Conservation (phyloP, 2,329 filamentous ascomycete genomes). For the Gaeumannomyces sp. region DNA sequence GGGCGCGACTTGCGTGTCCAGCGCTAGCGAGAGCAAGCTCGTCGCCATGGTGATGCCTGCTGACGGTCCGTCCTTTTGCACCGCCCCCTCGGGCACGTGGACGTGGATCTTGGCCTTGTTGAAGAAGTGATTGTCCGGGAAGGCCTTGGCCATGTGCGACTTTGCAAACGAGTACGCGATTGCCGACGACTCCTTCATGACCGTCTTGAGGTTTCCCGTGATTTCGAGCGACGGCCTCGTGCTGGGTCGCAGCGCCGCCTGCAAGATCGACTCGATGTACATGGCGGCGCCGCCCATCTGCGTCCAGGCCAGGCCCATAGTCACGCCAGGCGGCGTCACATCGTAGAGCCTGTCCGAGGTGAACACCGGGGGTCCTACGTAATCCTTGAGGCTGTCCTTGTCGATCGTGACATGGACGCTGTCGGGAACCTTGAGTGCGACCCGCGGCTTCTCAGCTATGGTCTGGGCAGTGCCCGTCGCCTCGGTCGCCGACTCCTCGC, state of each 20-base stretch:
- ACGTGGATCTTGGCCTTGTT: conserved; percentile 92
- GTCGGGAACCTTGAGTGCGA: conserved; percentile 77
- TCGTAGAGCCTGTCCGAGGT: conserved; percentile 95
- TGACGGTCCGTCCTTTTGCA: conserved; percentile 87
- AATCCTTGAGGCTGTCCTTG: conserved; percentile 90
- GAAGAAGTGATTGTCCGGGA: conserved; percentile 90
- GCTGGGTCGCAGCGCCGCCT: conserved; percentile 67
- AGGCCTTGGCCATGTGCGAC: conserved; percentile 75
- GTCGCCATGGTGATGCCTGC: conserved; percentile 99
- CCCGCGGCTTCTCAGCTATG: conserved; percentile 63
- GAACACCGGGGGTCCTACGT: conserved; percentile 92
- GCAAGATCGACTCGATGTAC: conserved; percentile 94
- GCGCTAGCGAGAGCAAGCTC: conserved; percentile 75
- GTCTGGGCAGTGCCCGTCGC: conserved; percentile 32
- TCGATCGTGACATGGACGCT: conserved; percentile 78
- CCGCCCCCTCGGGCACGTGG: conserved; percentile 93
- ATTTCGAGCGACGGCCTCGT: conserved; percentile 79
- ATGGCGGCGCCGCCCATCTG: conserved; percentile 93
- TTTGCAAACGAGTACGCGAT: conserved; percentile 98
- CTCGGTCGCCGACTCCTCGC: conserved; percentile 19
- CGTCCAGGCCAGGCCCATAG: conserved; percentile 98
- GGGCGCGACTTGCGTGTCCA: conserved; percentile 72
- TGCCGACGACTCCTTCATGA: conserved; percentile 96
- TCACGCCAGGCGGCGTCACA: conserved; percentile 83
- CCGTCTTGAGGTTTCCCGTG: conserved; percentile 88